Base-by-base conservation (phyloP, 1,284 basidiomycete genomes). In the Erythrobasidium hasegawianum region DNA sequence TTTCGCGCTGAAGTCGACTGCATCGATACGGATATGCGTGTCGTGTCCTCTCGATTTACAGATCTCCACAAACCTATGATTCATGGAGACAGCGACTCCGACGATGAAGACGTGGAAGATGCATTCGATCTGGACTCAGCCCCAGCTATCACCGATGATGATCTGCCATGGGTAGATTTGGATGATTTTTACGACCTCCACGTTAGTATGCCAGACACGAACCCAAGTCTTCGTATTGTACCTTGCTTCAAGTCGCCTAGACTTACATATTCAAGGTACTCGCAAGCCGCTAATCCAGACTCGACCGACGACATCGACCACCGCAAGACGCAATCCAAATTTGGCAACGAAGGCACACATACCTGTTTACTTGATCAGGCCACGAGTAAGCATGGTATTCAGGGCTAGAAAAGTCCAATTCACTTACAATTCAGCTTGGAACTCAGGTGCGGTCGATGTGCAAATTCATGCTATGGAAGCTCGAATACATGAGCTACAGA, bases 1-100 rank as follows among this genome's bases (percentile, higher is more conserved):
- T 92, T 93, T 74, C 88, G 90, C n/a, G 88, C 88, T 38, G 92
- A 97, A 77, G 84, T 95, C 7, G 84, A 90, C 39, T 80, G 92
- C 72, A 86, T 86, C 73, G 84, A 85, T 7, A 79, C 95, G 41
- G 87, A 92, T 67, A 79, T 97, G 50, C 87, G 89, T 64, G 85
- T 88, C 2, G 77, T 97, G 68, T 80, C 87, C 9, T 91, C 90
- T 0, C 83, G 84, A 52, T 96, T 96, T 77, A 74, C 79, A 1
- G 89, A 92, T 70, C 82, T 85, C 5, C 78, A 86, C 69, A 88
- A 88, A 62, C 69, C 74, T 8, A 43, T 62, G 18, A 43, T 72
- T 8, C 68, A 64, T 20, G 72, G 70, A 10, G 61, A 70, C 18
- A 41, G 14, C 20, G 71, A 71, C 14, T 27, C 58, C 52, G 69